phyloP scores from a whole-genome alignment of 2,329 filamentous ascomycete species.

The Cryphonectria parasitica region DNA sequence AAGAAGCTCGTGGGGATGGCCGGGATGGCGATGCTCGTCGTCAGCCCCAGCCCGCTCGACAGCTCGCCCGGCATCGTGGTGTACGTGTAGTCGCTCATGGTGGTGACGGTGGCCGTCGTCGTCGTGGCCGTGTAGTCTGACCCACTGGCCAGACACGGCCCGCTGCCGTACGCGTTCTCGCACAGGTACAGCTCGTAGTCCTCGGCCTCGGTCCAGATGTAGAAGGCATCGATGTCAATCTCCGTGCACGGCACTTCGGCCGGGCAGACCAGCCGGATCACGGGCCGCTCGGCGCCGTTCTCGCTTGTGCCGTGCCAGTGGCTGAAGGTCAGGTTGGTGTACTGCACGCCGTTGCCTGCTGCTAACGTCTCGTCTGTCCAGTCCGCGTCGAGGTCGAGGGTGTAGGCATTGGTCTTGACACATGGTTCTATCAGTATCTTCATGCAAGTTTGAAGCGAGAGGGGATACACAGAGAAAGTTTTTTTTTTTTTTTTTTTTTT shows the following conservation, averaged over 20 bases:
- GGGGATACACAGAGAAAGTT: background rate
- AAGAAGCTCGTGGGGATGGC: constrained; percentile 25
- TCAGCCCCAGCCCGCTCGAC: constrained; percentile 19
- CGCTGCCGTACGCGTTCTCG: constrained; percentile 31
- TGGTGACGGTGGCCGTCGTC: constrained; percentile 27
- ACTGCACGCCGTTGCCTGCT: constrained; percentile 54
- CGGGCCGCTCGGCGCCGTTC: constrained; percentile 54
- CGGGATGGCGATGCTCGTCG: constrained; percentile 23
- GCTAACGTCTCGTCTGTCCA: constrained; percentile 43
- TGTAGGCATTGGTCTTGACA: constrained; percentile 56
- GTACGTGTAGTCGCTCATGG: constrained; percentile 18
- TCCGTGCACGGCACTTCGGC: constrained; percentile 55
- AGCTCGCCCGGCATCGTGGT: constrained; percentile 27
- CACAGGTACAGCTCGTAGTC: constrained; percentile 32
- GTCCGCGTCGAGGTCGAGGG: constrained; percentile 58
- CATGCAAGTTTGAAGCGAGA: background rate
- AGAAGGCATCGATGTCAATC: constrained; percentile 53
- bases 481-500: too few species aligned
- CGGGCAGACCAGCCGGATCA: constrained; percentile 57
- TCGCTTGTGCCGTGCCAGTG: constrained; percentile 60
- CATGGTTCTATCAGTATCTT: background rate
- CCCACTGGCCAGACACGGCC: constrained; percentile 27
- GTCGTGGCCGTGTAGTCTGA: constrained; percentile 25
- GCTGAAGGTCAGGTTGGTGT: constrained; percentile 55
- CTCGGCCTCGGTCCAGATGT: constrained; percentile 57